Base-by-base conservation (phyloP, 306 rosid genomes). In the Macrotyloma uniflorum region DNA sequence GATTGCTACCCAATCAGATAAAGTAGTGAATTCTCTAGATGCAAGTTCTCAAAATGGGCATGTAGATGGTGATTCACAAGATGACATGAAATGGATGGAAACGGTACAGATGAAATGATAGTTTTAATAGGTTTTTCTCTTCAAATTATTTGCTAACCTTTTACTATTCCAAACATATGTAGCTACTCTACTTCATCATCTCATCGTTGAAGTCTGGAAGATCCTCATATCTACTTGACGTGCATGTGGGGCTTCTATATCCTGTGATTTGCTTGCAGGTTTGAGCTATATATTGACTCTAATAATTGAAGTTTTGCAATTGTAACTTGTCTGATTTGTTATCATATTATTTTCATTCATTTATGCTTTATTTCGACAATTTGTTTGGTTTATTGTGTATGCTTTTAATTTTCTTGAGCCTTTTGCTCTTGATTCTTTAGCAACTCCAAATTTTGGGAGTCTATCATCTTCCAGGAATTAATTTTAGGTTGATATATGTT, bases 201-300 rank as follows among this genome's bases (percentile, higher is more conserved):
- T 89, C 94, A 15, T 91, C 96, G 55, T 64, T 95, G 90, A 95
- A 91, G 97, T 95, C 98, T 14, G 97, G 96, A 61, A 83, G 99
- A 81, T 91, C 97, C 64, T 93, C 99, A 23, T 88, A 84, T 81
- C 87, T 95, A 79, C 88, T 86, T 16, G 99, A 93, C 69, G 91
- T 93, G 82, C 85, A 93, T 51, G 97, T 89, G 67, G 96, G 90
- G 75, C 95, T 93, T 86, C 91, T 95, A 53, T 90, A 93, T 93
- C 97, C 99, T 68, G 97, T 95, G 77, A 90, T 95, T 78, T 93
- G 97, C 55, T 88, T 95, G 85, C 97, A 95, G 98, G 99, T 93
- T 80, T 35, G 89, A 73, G 78, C 49, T 75, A 28, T 65, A 43
- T 40, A 47, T 46, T 75, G 20, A 64, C 75, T 42, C 49, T 67